These are phyloP conservation scores for Lasiodiplodia gonubiensis DNA, from an alignment of 2,329 filamentous ascomycete species.

Conservation along the genomic window DNA sequence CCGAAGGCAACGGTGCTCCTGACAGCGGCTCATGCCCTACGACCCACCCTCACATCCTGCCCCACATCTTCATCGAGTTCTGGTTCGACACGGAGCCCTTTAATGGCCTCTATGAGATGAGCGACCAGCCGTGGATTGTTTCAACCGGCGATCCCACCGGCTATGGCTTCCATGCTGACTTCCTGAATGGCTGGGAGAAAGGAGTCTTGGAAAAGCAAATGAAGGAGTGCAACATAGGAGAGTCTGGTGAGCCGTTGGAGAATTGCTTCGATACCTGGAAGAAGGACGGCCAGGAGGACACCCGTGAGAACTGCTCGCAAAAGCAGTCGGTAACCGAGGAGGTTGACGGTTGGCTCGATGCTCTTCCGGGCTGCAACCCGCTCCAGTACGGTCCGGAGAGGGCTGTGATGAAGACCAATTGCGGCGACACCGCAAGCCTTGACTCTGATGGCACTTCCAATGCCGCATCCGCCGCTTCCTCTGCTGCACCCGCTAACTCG, in stretches of 20 bases:
- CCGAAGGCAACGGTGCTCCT: constrained; percentile 42
- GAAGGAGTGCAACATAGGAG: constrained; percentile 46
- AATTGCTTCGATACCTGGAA: constrained; percentile 47
- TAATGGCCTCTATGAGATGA: constrained; percentile 40
- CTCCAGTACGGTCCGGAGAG: constrained; percentile 43
- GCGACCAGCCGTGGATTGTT: constrained; percentile 43
- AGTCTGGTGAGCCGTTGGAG: constrained; percentile 43
- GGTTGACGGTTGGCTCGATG: constrained; percentile 36
- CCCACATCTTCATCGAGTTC: constrained; percentile 48
- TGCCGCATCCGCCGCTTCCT: constrained; percentile 23
- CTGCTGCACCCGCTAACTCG: constrained; percentile 3
- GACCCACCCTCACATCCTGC: constrained; percentile 42
- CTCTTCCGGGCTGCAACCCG: constrained; percentile 48
- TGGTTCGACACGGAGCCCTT: constrained; percentile 46
- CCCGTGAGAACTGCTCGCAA: constrained; percentile 39
- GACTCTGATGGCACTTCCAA: constrained; percentile 32
- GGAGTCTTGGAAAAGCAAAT: constrained; percentile 45
- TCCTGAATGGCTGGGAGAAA: constrained; percentile 46
- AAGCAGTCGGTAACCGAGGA: constrained; percentile 28
- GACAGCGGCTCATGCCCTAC: constrained; percentile 41
- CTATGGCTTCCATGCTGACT: constrained; percentile 46
- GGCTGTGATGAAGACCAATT: constrained; percentile 34
- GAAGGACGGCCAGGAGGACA: constrained; percentile 34
- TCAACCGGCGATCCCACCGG: constrained; percentile 47
- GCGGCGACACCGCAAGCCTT: constrained; percentile 8